Conservation (phyloP, 495 filamentous ascomycete species). For the Penicillium odoratum region DNA sequence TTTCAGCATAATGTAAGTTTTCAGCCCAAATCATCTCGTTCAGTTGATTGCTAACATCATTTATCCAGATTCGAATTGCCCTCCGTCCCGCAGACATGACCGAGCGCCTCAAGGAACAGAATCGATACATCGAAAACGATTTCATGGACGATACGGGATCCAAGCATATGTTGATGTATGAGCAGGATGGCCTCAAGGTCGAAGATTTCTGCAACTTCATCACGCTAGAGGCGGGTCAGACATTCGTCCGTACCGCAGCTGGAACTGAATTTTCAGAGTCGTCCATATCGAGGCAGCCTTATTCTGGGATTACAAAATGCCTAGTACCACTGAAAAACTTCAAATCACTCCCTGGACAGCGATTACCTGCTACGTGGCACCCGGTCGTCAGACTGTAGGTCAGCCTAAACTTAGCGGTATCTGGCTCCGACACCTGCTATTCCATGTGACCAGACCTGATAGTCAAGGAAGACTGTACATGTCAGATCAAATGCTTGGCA, state of each 20-base stretch:
- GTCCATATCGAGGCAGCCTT: not conserved
- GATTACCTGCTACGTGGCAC: not conserved
- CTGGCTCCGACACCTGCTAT: conserved; percentile 2
- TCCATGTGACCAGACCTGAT: not conserved
- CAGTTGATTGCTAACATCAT: not conserved
- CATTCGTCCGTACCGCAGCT: not conserved
- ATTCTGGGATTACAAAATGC: conserved; percentile 5
- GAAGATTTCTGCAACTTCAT: not conserved
- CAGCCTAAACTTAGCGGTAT: not conserved
- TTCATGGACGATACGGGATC: conserved; percentile 3
- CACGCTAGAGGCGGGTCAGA: not conserved
- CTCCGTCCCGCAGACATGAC: not conserved
- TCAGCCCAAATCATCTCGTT: not conserved
- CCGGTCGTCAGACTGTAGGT: not conserved
- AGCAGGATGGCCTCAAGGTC: not conserved
- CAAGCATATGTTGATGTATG: not conserved
- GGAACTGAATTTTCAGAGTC: not conserved
- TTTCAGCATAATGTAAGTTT: not conserved
- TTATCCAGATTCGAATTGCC: not conserved
- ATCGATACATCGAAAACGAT: not conserved
- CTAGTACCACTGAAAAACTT: no score
- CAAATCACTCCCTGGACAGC: not conserved
- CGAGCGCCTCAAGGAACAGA: not conserved
- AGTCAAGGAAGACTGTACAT: not conserved
- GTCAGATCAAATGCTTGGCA: not conserved